Evolutionary conservation across 2,329 filamentous ascomycete species (phyloP).

Genomic region (Verticillium zaregamsianum): DNA sequence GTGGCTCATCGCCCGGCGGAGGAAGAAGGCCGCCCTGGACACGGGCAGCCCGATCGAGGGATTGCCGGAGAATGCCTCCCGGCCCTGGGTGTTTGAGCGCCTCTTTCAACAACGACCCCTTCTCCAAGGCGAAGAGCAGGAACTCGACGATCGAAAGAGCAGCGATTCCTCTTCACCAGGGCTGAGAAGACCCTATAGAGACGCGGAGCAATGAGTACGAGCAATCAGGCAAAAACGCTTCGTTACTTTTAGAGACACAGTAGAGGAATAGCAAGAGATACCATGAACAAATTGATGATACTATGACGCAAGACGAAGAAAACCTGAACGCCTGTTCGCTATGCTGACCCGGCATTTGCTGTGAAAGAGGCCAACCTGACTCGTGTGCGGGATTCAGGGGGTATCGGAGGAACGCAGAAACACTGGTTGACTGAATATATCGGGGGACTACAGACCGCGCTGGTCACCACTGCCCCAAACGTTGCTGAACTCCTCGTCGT

Average conservation of each 20-base stretch:
- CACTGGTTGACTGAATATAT: not conserved
- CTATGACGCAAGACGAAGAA: not conserved
- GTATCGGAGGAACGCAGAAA: not conserved
- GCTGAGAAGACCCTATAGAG: not conserved
- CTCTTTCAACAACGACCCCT: slow-evolving; percentile 1
- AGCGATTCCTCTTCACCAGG: not conserved
- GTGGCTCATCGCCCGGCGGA: not conserved
- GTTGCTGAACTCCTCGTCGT: slow-evolving; percentile 40
- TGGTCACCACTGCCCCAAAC: slow-evolving; percentile 31
- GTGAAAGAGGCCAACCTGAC: not conserved
- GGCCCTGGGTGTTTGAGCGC: not conserved
- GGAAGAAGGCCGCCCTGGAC: not conserved
- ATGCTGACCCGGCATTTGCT: not conserved
- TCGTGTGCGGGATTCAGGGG: not conserved
- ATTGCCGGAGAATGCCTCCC: not conserved
- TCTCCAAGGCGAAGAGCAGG: not conserved
- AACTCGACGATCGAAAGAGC: not conserved
- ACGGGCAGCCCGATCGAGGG: not conserved
- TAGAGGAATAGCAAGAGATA: not conserved
- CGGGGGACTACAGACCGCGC: slow-evolving; percentile 1
- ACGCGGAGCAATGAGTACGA: not conserved
- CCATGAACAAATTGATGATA: not conserved
- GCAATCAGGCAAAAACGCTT: not conserved
- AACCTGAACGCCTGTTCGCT: slow-evolving; percentile 1
- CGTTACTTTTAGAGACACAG: no score